phyloP scores from a whole-genome alignment of 75 land plant species.

The Cryptomeria japonica region DNA sequence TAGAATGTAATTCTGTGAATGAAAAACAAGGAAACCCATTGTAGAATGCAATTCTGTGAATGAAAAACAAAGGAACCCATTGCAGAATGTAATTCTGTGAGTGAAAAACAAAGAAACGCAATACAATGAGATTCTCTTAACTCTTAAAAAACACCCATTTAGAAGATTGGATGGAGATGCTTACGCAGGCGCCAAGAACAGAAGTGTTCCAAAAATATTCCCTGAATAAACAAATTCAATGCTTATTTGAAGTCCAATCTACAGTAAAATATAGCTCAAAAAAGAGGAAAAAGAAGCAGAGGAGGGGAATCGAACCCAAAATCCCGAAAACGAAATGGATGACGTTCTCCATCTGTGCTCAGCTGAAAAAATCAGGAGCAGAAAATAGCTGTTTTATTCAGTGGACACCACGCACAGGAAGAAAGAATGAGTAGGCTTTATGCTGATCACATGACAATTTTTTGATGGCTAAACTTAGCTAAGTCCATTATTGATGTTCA shows the following conservation, averaged over 20 bases:
- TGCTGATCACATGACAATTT: neutral
- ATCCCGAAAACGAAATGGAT: conserved; percentile 5
- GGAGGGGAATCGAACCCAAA: neutral
- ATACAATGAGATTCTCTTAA: neutral
- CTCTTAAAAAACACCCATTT: neutral
- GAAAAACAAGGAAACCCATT: neutral
- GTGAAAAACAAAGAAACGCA: neutral
- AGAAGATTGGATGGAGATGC: neutral
- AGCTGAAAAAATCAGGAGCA: neutral
- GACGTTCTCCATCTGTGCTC: neutral
- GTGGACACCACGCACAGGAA: neutral
- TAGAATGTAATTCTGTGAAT: conserved; percentile 54
- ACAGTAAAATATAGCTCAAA: neutral
- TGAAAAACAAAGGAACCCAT: neutral
- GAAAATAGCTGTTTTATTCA: neutral
- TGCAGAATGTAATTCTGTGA: conserved; percentile 55
- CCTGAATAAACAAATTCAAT: neutral
- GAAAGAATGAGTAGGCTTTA: neutral
- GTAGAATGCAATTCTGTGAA: conserved; percentile 52
- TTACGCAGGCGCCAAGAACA: conserved; percentile 7
- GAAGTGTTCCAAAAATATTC: conserved; percentile 8
- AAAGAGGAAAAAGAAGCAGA: neutral
- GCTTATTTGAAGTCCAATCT: neutral
- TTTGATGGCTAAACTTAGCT: too few relatives aligned
- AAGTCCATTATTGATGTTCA: too few relatives aligned